Base-by-base conservation (phyloP, 441 rosid species). In the Gossypium aridum region DNA sequence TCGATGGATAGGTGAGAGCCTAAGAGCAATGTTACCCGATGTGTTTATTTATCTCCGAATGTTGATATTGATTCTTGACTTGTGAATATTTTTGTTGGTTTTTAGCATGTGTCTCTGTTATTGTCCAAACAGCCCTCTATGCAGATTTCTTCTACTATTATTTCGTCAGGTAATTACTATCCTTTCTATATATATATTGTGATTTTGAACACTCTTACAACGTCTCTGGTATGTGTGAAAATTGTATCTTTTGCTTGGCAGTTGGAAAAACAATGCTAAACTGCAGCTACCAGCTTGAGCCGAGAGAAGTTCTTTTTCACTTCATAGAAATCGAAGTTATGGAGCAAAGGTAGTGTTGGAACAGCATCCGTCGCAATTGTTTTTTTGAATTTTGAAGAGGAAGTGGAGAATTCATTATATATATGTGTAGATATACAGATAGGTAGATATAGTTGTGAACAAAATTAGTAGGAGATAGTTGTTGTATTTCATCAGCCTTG, bases 81-180 rank as follows among this genome's bases (percentile, higher is more conserved):
- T 65, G 25, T 51, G 1, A 16, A 71, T 45, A 4, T 67, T 34
- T 37, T 31, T 72, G 56, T 43, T 67, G 68, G 55, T 80, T 76
- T 25, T 78, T 92, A 94, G 98, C 97, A 72, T 92, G 97, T 39
- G 31, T 90, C 49, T 90, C 97, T 16, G 98, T 97, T 72, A 80
- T 94, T 54, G 77, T 92, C 80, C 98, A 94, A 74, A 94, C 96
- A 62, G 97, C 88, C 70, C 90, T 94, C 12, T 92, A 94, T 51
- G 97, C 92, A 0, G 97, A 94, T 80, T 92, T 94, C 91, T 94
- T 94, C 84, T 94, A 94, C 81, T 94, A 88, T 84, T 94, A 92
- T 82, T 92, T 92, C 81, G 65, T 90, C 37, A 94, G 98, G 98
- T 91, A 75, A 75, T 31, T 69, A 62, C 73, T 65, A 31, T 59